Percentiles rank a stretch among this genome's conserved stretches.
These are phyloP conservation scores for Mucor plumbeus DNA, from an alignment of 371 early-diverging fungal genomes.

Conservation along the genomic window DNA sequence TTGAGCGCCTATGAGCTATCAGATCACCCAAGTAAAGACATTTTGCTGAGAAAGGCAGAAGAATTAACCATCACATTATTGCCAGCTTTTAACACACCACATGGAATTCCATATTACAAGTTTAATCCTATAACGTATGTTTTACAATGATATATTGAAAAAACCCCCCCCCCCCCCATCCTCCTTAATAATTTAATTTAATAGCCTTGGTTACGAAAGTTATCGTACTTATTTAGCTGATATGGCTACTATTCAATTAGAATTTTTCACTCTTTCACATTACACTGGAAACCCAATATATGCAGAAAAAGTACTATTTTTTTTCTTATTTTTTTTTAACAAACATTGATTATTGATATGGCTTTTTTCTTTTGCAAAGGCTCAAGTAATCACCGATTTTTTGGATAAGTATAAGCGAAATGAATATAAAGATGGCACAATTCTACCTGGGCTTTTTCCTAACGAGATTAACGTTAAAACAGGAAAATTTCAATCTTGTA, in stretches of 20 bases:
- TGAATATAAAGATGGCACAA: neutral
- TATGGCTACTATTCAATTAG: constrained; percentile 84
- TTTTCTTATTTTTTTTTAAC: neutral
- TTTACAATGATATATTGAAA: neutral
- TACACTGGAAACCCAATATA: constrained; percentile 70
- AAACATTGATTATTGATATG: neutral
- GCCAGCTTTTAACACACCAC: constrained; percentile 62
- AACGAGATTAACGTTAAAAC: neutral
- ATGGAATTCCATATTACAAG: constrained; percentile 58
- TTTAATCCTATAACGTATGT: constrained; percentile 41
- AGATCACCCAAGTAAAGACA: constrained; percentile 16
- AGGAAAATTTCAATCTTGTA: neutral
- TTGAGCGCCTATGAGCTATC: constrained; percentile 80
- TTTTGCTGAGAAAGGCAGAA: constrained; percentile 52
- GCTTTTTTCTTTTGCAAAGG: neutral
- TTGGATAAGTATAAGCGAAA: neutral
- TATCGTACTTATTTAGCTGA: constrained; percentile 66
- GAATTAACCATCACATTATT: constrained; percentile 58
- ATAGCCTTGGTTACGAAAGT: neutral
- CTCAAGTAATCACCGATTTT: neutral
- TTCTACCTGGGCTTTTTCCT: neutral
- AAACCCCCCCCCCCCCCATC: too few species aligned
- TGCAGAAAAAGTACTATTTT: constrained; percentile 50
- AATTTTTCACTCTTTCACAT: constrained; percentile 77
- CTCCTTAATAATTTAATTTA: neutral